Conservation (phyloP, 129 eudicot genomes). For the Ambrosia artemisiifolia region DNA sequence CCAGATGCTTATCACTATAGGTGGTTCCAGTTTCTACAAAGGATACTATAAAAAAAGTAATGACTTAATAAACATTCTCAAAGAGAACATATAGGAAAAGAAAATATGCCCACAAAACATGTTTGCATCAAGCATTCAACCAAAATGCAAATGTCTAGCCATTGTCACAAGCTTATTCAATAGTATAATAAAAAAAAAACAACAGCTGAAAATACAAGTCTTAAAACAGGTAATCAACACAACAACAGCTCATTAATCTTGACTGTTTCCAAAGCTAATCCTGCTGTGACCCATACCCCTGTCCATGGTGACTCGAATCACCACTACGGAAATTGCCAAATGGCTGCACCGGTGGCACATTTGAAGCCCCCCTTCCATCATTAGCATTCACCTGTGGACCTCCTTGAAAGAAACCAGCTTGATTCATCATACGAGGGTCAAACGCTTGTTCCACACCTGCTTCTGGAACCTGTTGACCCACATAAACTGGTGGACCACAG, state of each 20-base stretch:
- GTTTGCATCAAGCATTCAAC: too few relatives aligned
- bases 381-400: conserved; percentile 27
- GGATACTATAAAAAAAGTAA: too few relatives aligned
- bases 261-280: conserved; percentile 40
- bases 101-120: too few relatives aligned
- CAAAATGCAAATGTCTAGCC: too few relatives aligned
- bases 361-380: conserved; percentile 35
- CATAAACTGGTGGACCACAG: conserved; percentile 52
- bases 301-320: conserved; percentile 42
- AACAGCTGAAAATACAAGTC: too few relatives aligned
- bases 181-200: too few relatives aligned
- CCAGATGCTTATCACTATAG: too few relatives aligned
- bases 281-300: conserved; percentile 41
- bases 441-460: conserved; percentile 46
- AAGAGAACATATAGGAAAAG: too few relatives aligned
- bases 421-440: conserved; percentile 43
- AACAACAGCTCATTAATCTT: conserved; percentile 8
- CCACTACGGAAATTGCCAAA: conserved; percentile 30
- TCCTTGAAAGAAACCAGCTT: conserved; percentile 46
- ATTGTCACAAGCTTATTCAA: too few relatives aligned
- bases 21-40: too few relatives aligned
- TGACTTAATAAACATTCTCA: too few relatives aligned
- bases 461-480: conserved; percentile 44
- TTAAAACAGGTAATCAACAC: background rate
- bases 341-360: conserved; percentile 25